phyloP scores from a whole-genome alignment of 352 stramenopile genomes.

The Phytophthora meadii region DNA sequence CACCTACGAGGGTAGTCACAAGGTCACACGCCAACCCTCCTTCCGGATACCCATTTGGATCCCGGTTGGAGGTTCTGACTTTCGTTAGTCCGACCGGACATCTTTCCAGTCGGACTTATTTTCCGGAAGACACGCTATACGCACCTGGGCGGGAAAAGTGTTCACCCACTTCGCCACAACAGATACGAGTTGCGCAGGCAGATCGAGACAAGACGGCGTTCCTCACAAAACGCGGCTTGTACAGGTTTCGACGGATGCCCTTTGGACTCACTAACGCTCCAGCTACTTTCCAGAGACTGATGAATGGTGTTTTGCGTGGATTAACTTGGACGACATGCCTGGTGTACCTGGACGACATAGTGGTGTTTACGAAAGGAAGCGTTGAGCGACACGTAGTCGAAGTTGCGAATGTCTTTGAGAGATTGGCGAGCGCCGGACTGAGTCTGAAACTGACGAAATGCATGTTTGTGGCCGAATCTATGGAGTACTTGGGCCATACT shows the following conservation, averaged over 20 bases:
- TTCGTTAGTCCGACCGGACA: too few relatives aligned
- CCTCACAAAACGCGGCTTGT: too few relatives aligned
- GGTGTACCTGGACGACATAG: constrained; percentile 35
- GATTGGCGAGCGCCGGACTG: constrained; percentile 18
- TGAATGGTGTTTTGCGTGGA: constrained; percentile 31
- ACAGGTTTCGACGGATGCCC: constrained; percentile 21
- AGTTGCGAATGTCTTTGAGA: constrained; percentile 22
- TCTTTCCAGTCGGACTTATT: too few relatives aligned
- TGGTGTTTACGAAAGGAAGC: background rate
- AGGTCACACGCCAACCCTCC: too few relatives aligned
- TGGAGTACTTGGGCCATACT: constrained; percentile 37
- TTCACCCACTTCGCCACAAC: constrained; percentile 35
- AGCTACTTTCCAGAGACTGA: constrained; percentile 32
- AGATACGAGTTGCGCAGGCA: background rate
- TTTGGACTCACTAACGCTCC: constrained; percentile 26
- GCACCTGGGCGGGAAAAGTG: too few relatives aligned
- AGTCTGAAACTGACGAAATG: constrained; percentile 34
- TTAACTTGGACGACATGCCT: constrained; percentile 27
- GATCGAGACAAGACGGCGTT: constrained; percentile 28
- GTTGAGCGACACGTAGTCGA: constrained; percentile 26
- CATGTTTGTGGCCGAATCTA: constrained; percentile 8
- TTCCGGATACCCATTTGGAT: too few relatives aligned
- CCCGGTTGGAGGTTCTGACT: too few relatives aligned
- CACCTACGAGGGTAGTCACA: too few relatives aligned
- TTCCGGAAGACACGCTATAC: too few relatives aligned